phyloP scores from a whole-genome alignment of 2,329 filamentous ascomycete genomes.

The Ascocoryne sarcoides region DNA sequence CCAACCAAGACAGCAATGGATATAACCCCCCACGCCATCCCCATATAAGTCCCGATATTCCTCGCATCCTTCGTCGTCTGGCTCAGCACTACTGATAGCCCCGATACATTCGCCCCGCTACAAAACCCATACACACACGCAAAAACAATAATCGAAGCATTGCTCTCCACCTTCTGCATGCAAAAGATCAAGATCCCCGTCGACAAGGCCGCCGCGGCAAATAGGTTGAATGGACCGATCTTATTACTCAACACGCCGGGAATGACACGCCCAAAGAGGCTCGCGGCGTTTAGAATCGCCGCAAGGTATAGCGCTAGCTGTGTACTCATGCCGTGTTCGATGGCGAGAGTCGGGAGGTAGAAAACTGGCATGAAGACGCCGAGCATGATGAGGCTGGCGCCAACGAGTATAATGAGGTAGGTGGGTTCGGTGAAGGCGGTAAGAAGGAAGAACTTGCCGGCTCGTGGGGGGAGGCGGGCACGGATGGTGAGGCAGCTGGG shows the following conservation, averaged over 20 bases:
- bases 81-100: constrained; percentile 14
- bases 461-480: constrained; percentile 36
- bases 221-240: constrained; percentile 27
- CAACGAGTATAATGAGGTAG: constrained; percentile 34
- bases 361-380: constrained; percentile 23
- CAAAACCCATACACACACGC: constrained; percentile 28
- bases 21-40: constrained; percentile 53
- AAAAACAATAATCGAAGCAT: constrained; percentile 27
- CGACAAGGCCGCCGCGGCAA: constrained; percentile 18
- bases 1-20: constrained; percentile 57
- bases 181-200: constrained; percentile 27
- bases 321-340: constrained; percentile 18
- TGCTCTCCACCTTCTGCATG: constrained; percentile 21
- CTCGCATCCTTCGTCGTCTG: constrained; percentile 49
- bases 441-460: constrained; percentile 37
- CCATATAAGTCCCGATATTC: constrained; percentile 62
- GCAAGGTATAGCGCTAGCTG: constrained; percentile 18
- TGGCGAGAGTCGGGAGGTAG: constrained; percentile 28
- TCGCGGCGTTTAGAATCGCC: constrained; percentile 25
- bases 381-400: constrained; percentile 30
- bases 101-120: constrained; percentile 29
- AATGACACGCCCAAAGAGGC: constrained; percentile 29
- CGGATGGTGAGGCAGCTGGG: constrained; percentile 41
- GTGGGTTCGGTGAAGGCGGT: constrained; percentile 36
- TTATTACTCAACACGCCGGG: constrained; percentile 29